Conservation (phyloP, 768 basidiomycete species). For the Pulveroboletus sp. region DNA sequence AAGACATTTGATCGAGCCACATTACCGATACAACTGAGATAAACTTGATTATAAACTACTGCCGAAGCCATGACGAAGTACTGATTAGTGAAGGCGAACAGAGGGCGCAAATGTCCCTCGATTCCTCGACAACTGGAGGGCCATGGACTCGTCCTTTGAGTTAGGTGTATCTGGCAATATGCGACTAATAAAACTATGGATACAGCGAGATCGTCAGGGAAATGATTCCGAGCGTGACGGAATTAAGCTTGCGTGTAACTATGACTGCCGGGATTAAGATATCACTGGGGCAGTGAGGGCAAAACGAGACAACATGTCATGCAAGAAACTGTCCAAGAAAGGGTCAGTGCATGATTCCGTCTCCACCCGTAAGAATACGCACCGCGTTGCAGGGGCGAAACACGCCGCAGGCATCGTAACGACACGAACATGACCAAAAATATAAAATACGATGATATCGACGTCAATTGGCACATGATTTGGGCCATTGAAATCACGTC, state of each 20-base stretch:
- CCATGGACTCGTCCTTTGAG: neutral
- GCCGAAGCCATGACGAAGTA: too few species aligned
- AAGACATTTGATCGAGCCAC: neutral
- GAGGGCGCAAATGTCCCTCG: too few species aligned
- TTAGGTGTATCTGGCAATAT: neutral
- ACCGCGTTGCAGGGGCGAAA: constrained; percentile 9
- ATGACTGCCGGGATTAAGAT: too few species aligned
- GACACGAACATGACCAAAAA: constrained; percentile 6
- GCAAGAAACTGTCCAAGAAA: constrained; percentile 7
- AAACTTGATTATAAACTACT: too few species aligned
- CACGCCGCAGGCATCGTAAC: neutral
- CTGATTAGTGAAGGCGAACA: too few species aligned
- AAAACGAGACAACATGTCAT: neutral
- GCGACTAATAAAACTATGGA: constrained; percentile 2
- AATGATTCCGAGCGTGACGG: neutral
- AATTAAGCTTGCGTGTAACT: neutral
- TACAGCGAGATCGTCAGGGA: neutral
- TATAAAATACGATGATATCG: constrained; percentile 13
- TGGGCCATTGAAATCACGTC: constrained; percentile 20
- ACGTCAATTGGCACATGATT: constrained; percentile 13
- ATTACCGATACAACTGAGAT: neutral
- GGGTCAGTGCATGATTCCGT: neutral
- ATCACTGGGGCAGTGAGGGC: neutral
- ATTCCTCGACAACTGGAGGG: too few species aligned
- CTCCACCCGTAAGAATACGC: neutral